phyloP scores from a whole-genome alignment of 2,329 filamentous ascomycete genomes.

The Arthrobotrys conoides region DNA sequence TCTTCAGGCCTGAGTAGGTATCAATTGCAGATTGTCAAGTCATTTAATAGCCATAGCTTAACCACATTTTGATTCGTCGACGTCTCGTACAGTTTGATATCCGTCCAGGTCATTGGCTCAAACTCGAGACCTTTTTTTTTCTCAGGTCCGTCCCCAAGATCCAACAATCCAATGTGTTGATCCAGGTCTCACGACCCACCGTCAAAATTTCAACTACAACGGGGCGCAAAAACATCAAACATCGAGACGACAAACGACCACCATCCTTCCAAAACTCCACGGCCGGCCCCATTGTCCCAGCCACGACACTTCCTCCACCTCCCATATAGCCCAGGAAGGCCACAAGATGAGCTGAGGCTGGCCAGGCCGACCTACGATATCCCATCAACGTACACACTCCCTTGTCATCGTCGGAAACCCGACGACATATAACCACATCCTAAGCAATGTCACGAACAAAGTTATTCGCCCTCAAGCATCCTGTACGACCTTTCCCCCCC shows the following conservation, averaged over 20 bases:
- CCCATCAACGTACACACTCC: background rate
- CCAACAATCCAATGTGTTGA: constrained; percentile 13
- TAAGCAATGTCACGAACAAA: constrained; percentile 45
- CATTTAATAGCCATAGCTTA: background rate
- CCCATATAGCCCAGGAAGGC: background rate
- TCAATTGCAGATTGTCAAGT: background rate
- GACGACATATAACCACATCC: background rate
- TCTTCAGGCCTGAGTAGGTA: no score
- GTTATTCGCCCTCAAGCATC: constrained; percentile 52
- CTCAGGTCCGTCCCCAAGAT: background rate
- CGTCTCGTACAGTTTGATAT: no score
- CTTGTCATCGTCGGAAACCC: background rate
- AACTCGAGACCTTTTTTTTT: background rate
- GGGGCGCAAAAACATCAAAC: constrained; percentile 12
- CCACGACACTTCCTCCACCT: background rate
- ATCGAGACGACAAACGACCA: background rate
- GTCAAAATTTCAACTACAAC: constrained; percentile 4
- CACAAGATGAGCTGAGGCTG: constrained; percentile 50
- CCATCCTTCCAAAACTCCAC: background rate
- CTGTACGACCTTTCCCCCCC: constrained; percentile 28
- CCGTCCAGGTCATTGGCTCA: no score
- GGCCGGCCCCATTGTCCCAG: constrained; percentile 19
- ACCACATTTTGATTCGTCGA: no score
- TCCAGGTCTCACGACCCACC: background rate
- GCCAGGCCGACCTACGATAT: background rate